Base-by-base conservation (phyloP, 768 basidiomycete genomes). In the Suillus fuscotomentosus region DNA sequence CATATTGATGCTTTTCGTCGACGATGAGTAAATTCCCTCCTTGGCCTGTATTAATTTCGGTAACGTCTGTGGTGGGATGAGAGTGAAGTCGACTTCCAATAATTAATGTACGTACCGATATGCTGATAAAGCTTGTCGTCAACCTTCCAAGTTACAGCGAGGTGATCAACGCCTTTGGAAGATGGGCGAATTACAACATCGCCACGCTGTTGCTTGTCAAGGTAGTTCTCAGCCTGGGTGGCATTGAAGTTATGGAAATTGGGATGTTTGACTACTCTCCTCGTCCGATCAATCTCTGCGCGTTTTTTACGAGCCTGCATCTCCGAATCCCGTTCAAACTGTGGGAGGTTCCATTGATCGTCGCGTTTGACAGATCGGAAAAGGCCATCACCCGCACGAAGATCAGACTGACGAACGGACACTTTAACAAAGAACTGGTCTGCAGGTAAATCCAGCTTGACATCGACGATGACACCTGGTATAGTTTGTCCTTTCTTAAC, bases 91-190 rank as follows among this genome's bases (percentile, higher is more conserved):
- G 31, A 34, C 48, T n/a, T 7, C 43, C 31, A 22, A 24, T 54
- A 43, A 22, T 14, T 22, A 63, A 43, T 47, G 2, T 41, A 71
- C 90, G 60, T 71, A 95, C 95, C 95, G 64, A 99, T 92, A 73
- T 99, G 97, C 73, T 99, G 97, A 76, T 92, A 99, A 34, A 99
- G 80, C 65, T 89, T 92, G 64, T 97, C 91, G 67, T 96, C 97
- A 2, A 99, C 95, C 78, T 99, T 99, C 97, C 97, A 99, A 0
- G 97, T 99, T 11, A 99, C 91, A 51, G 97, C 97, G 43, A 99
- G 82, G 78, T 99, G 97, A 70, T 97, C 86, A 43, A 83, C 79
- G 15, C 97, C 97, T 76, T 96, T 95, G 5, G 97, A 98, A 20
- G 95, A 97, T 0, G 97, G 97, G 53, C 97, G 83, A 67, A 99